Evolutionary conservation across 495 filamentous ascomycete species (phyloP).

Genomic region (Hypoxylon rickii): DNA sequence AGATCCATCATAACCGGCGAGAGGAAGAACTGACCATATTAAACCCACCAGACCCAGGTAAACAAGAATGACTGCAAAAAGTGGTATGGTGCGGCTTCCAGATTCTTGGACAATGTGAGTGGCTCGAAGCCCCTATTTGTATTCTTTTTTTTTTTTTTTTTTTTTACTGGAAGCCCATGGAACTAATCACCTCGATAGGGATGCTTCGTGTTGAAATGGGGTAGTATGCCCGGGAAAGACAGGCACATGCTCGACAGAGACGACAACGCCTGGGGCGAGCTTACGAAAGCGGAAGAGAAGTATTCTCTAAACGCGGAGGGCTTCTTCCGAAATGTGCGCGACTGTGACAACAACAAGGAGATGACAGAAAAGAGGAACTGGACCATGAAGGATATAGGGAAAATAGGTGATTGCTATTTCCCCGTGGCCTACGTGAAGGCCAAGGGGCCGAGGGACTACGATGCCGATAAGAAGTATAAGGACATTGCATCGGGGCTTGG

Average conservation of each 20-base stretch:
- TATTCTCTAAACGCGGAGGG: neutral
- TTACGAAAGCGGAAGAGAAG: neutral
- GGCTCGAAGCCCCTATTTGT: neutral
- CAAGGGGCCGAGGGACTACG: neutral
- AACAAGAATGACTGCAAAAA: neutral
- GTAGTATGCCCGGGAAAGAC: neutral
- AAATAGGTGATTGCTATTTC: neutral
- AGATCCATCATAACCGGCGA: neutral
- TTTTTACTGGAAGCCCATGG: neutral
- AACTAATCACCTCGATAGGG: neutral
- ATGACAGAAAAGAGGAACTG: neutral
- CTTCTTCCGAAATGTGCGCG: neutral
- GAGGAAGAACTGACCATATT: neutral
- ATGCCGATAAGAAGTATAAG: too few species aligned
- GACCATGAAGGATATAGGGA: neutral
- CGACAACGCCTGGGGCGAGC: neutral
- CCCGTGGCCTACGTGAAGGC: neutral
- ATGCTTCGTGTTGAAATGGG: neutral
- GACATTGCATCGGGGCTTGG: too few species aligned
- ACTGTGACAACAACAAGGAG: neutral
- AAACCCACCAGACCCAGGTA: neutral
- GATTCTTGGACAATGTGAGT: neutral
- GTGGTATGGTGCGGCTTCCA: neutral
- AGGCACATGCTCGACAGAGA: neutral
- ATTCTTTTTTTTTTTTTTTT: neutral